A percentile compares a stretch with the other conserved stretches of the same genome.
These are phyloP conservation scores for Aspergillus sparsus DNA, from an alignment of 495 filamentous ascomycete species.

Conservation along the genomic window DNA sequence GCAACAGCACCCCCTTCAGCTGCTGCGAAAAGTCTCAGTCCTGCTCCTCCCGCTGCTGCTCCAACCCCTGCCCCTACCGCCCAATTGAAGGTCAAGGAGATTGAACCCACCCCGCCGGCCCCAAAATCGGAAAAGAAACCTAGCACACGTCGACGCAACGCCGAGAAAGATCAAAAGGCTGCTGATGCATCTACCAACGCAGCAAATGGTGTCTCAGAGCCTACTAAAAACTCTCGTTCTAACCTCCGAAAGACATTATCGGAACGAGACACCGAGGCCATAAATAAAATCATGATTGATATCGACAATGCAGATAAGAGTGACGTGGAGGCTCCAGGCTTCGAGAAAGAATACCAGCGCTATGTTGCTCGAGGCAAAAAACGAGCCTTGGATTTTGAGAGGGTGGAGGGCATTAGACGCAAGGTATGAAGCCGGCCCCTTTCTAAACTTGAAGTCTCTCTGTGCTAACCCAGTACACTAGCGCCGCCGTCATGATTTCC, in stretches of 20 bases:
- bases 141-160: conserved; percentile 33
- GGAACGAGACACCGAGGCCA: conserved; percentile 66
- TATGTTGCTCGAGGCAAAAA: conserved; percentile 59
- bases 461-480: conserved; percentile 31
- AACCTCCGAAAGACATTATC: conserved; percentile 54
- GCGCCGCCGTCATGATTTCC: conserved; percentile 56
- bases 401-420: conserved; percentile 56
- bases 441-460: background rate
- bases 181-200: conserved; percentile 46
- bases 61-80: conserved; percentile 14
- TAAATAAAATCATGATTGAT: conserved; percentile 62
- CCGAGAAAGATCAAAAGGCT: conserved; percentile 45
- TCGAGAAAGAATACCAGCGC: conserved; percentile 55
- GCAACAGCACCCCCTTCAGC: conserved; percentile 24
- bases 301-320: conserved; percentile 68
- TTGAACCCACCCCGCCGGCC: conserved; percentile 27
- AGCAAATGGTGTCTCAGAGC: conserved; percentile 38
- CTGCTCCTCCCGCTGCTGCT: conserved; percentile 21
- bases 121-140: conserved; percentile 38
- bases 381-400: conserved; percentile 60
- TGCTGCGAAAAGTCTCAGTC: conserved; percentile 21
- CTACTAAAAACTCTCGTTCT: conserved; percentile 16
- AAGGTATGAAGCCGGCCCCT: conserved; percentile 43
- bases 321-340: conserved; percentile 65
- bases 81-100: conserved; percentile 32